Conservation (phyloP, 2,329 filamentous ascomycete genomes). For the Penicillium sp. region DNA sequence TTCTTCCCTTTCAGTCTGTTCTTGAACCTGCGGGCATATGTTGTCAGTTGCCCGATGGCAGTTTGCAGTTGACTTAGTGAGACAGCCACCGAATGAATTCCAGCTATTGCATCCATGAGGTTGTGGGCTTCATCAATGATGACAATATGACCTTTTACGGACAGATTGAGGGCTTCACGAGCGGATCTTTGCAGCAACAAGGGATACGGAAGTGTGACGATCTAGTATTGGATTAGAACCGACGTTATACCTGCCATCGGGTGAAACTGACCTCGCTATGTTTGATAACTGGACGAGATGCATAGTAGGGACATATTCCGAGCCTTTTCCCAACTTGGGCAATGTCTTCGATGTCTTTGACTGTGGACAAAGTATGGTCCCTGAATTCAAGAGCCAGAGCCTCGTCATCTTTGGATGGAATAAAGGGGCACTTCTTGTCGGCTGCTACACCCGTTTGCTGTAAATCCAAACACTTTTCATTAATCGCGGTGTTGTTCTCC, state of each 20-base stretch:
- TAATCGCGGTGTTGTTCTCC: conserved; percentile 73
- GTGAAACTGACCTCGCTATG: conserved; percentile 62
- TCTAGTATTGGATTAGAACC: conserved; percentile 43
- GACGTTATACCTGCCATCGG: neutral
- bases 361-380: conserved; percentile 75
- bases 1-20: conserved; percentile 88
- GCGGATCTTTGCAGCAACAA: conserved; percentile 82
- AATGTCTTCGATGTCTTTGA: conserved; percentile 93
- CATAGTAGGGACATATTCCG: conserved; percentile 90
- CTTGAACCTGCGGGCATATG: conserved; percentile 84
- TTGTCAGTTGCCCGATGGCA: conserved; percentile 71
- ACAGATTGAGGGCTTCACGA: conserved; percentile 81
- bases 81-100: conserved; percentile 78
- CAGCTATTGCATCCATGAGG: conserved; percentile 88
- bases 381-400: conserved; percentile 74
- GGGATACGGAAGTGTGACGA: conserved; percentile 90
- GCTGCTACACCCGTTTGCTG: conserved; percentile 67
- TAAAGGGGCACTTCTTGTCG: conserved; percentile 69
- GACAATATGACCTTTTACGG: conserved; percentile 82
- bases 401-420: conserved; percentile 75
- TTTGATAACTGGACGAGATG: conserved; percentile 79
- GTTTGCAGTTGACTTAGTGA: conserved; percentile 68
- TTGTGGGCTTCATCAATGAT: conserved; percentile 98
- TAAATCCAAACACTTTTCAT: conserved; percentile 86
- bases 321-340: conserved; percentile 73